Evolutionary conservation across 2,329 filamentous ascomycete species (phyloP), one percentile per base, ranked within the genome.

Genomic region (Endocalyx cinctus): DNA sequence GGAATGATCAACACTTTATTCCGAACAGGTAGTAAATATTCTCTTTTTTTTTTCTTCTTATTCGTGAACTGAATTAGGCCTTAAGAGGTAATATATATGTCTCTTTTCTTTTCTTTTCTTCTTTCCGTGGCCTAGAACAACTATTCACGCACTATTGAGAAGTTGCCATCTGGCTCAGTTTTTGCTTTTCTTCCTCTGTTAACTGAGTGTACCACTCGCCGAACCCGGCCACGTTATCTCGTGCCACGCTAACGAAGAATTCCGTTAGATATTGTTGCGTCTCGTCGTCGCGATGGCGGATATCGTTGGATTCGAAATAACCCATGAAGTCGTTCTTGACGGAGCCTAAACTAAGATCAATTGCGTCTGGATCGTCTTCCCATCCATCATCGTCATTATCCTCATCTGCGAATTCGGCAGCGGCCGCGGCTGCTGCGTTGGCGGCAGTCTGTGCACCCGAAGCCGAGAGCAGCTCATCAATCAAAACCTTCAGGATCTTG

Each of bases 401-500:
- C 34, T 79, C 83, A 18, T 67, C 64, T 16, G 58, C 60, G 27
- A 74, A 69, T 18, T 77, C 71, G 3, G 72, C 73, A 5, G 75
- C 70, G 3, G 74, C 68, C 0, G 77, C 77, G 1, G 77, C 74
- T 0, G 79, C 81, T 0, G 77, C 76, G 2, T 77, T 75, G 1
- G 80, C 69, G 31, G 79, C 73, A 30, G 66, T 66, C 39, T 69
- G 63, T n/a, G 65, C 63, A 16, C 86, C 87, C 5, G 85, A 82
- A 2, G 88, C 87, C 0, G 86, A 87, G 5, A 85, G 70, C 4
- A 98, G 77, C 63, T 98, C 92, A 54, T 95, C 87, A 29, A 97
- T 83, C 7, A 98, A 77, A 4, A 97, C 83, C 68, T 98, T 98
- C 62, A 97, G 67, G 40, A 98, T 96, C 67, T 98, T 98, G 54